Conservation (phyloP, 148 eudicot species). For the Rhododendron griersonianum region DNA sequence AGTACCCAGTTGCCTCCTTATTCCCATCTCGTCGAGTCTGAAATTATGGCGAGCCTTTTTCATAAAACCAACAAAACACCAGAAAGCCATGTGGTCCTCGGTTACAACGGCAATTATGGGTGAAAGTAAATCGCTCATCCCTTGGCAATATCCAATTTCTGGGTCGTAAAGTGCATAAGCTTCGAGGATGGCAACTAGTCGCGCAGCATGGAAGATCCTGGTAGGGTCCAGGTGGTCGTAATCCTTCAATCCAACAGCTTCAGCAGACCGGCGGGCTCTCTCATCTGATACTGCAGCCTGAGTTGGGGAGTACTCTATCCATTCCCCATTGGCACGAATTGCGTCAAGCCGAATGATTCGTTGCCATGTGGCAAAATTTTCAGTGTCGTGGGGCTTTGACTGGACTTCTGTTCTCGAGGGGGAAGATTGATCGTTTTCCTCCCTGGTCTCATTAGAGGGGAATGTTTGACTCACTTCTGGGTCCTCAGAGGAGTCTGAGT, state of each 20-base stretch:
- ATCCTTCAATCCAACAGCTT: conserved; percentile 76
- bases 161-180: conserved; percentile 89
- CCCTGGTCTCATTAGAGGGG: conserved; percentile 30
- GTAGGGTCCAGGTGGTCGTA: conserved; percentile 72
- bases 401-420: conserved; percentile 33
- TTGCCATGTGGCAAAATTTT: conserved; percentile 90
- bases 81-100: conserved; percentile 89
- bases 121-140: conserved; percentile 97
- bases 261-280: conserved; percentile 64
- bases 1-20: conserved; percentile 66
- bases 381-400: conserved; percentile 36
- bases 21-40: conserved; percentile 93
- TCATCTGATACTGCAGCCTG: conserved; percentile 66
- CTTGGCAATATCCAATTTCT: conserved; percentile 96
- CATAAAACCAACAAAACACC: conserved; percentile 99
- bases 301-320: conserved; percentile 55
- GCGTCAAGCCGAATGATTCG: conserved; percentile 95
- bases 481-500: conserved; percentile 68
- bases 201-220: conserved; percentile 85
- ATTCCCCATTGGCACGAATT: conserved; percentile 82
- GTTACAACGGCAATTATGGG: conserved; percentile 76
- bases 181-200: conserved; percentile 89
- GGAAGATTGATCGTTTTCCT: conserved; percentile 44
- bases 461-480: conserved; percentile 56
- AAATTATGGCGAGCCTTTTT: conserved; percentile 94